phyloP scores from a whole-genome alignment of 176 grass and related monocot species.

The Paspalum vaginatum region DNA sequence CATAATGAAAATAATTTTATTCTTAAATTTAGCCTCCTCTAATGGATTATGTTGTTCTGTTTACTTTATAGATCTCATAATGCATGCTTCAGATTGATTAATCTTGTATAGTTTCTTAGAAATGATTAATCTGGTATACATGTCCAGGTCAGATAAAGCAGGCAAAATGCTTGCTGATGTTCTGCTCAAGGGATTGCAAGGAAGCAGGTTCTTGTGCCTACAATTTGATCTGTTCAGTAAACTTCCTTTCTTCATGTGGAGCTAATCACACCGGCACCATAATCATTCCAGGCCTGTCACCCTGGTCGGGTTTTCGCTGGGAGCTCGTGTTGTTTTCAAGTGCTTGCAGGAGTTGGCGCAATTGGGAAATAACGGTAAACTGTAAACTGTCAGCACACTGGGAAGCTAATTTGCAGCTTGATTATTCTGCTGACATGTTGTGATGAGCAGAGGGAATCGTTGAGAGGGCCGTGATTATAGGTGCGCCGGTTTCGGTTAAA shows the following conservation, averaged over 20 bases:
- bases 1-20: constrained; percentile 4
- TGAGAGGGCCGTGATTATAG: constrained; percentile 86
- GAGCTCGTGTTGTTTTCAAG: constrained; percentile 87
- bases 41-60: neutral
- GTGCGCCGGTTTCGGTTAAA: constrained; percentile 77
- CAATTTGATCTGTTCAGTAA: constrained; percentile 15
- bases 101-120: neutral
- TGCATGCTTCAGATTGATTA: constrained; percentile 14
- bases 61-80: neutral
- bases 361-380: constrained; percentile 71
- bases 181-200: constrained; percentile 86
- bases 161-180: constrained; percentile 93
- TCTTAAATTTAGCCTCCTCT: neutral
- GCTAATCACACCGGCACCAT: constrained; percentile 11
- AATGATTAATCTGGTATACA: constrained; percentile 17
- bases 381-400: constrained; percentile 18
- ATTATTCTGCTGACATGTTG: constrained; percentile 21
- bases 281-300: constrained; percentile 74
- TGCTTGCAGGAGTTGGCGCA: constrained; percentile 78
- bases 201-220: constrained; percentile 66
- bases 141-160: constrained; percentile 93
- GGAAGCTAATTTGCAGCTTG: neutral
- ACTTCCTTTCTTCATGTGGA: neutral
- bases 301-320: constrained; percentile 87
- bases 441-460: constrained; percentile 70